Conservation (phyloP, 1,139 yeast genomes). For the Pichia sp. region DNA sequence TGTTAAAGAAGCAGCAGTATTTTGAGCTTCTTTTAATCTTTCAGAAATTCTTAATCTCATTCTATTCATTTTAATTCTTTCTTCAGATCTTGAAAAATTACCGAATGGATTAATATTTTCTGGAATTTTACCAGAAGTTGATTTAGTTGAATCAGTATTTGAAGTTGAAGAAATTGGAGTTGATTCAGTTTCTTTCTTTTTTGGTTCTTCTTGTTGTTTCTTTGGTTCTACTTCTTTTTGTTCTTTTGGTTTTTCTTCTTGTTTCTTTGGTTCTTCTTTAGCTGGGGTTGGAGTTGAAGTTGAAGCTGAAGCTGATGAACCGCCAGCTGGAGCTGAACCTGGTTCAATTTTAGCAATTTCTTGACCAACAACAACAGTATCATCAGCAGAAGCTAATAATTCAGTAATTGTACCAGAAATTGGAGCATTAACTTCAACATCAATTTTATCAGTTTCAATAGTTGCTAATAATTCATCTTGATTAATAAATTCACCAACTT, state of each 20-base stretch:
- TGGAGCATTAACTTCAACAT: constrained; percentile 94
- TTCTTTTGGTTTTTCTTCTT: constrained; percentile 13
- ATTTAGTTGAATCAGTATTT: constrained; percentile 16
- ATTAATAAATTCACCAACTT: constrained; percentile 84
- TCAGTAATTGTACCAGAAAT: constrained; percentile 86
- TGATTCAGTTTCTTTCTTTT: constrained; percentile 27
- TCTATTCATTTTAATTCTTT: constrained; percentile 97
- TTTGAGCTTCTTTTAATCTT: constrained; percentile 98
- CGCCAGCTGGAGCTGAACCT: constrained; percentile 76
- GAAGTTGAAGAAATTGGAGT: background rate
- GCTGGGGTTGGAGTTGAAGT: constrained; percentile 31
- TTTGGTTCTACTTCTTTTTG: constrained; percentile 23
- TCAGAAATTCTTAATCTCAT: constrained; percentile 99
- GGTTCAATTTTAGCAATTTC: constrained; percentile 85
- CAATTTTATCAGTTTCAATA: constrained; percentile 97
- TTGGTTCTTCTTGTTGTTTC: constrained; percentile 44
- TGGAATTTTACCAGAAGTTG: constrained; percentile 29
- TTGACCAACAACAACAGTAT: constrained; percentile 95
- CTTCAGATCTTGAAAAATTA: constrained; percentile 75
- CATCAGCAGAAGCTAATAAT: constrained; percentile 77
- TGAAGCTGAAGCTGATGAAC: constrained; percentile 34
- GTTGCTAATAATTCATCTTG: constrained; percentile 93
- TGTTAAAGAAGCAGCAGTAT: constrained; percentile 96
- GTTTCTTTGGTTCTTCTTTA: constrained; percentile 18
- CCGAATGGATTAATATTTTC: constrained; percentile 43